These are phyloP conservation scores for Carallia brachiata DNA, from an alignment of 345 rosid species.

Conservation along the genomic window DNA sequence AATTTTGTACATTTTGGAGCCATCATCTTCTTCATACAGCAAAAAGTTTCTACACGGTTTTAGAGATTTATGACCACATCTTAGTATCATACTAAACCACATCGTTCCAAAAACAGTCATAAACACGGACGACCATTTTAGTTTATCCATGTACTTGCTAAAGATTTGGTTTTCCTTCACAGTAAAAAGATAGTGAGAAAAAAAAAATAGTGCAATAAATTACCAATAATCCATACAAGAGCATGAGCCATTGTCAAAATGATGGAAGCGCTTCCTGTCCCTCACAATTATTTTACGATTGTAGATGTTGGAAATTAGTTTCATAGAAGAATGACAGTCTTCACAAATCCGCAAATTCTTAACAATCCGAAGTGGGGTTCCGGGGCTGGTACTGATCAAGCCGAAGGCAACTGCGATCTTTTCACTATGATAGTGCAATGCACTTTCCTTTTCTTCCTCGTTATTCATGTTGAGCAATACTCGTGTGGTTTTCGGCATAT, in stretches of 20 bases:
- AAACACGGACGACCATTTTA: too few relatives aligned
- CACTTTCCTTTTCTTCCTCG: conserved; percentile 52
- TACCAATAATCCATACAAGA: conserved; percentile 53
- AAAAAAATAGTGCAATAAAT: background rate
- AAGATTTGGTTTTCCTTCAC: too few relatives aligned
- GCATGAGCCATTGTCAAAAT: conserved; percentile 62
- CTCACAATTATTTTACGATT: conserved; percentile 48
- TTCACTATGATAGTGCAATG: conserved; percentile 62
- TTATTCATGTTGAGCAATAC: conserved; percentile 48
- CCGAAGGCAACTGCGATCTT: conserved; percentile 67
- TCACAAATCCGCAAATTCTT: conserved; percentile 71
- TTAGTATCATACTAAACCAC: too few relatives aligned
- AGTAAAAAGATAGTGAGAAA: too few relatives aligned
- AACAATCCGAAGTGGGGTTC: conserved; percentile 44
- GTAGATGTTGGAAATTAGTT: conserved; percentile 60
- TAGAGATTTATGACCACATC: too few relatives aligned
- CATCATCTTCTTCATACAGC: too few relatives aligned
- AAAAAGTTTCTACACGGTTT: too few relatives aligned
- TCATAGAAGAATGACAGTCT: conserved; percentile 66
- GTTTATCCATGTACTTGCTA: too few relatives aligned
- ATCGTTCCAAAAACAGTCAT: too few relatives aligned
- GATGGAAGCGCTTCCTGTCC: conserved; percentile 70
- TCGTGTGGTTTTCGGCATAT: conserved; percentile 50
- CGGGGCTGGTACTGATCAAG: conserved; percentile 52
- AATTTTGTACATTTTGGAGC: too few relatives aligned